Conservation (phyloP, 768 basidiomycete species). For the Tulasnella calospora region DNA sequence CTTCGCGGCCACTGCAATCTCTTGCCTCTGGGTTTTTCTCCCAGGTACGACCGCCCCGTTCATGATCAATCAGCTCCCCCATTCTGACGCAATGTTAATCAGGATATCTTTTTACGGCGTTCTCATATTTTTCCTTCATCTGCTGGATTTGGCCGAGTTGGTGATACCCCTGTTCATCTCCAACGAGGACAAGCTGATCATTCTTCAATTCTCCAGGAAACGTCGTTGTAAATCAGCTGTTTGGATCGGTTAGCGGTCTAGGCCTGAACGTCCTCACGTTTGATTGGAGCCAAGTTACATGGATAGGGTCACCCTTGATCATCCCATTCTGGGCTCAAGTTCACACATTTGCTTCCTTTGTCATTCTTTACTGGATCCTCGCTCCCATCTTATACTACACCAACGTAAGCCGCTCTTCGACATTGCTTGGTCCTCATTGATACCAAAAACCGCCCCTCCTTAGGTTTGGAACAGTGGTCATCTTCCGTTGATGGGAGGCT, state of each 20-base stretch:
- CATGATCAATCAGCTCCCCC: not conserved
- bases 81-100: not conserved
- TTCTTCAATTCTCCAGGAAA: slow-evolving; percentile 42
- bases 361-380: slow-evolving; percentile 88
- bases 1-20: slow-evolving; percentile 52
- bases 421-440: not conserved
- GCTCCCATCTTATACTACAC: slow-evolving; percentile 87
- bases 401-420: slow-evolving; percentile 51
- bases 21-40: slow-evolving; percentile 87
- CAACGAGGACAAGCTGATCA: not conserved
- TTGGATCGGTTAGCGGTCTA: slow-evolving; percentile 75
- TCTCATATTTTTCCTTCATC: slow-evolving; percentile 83
- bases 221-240: slow-evolving; percentile 84
- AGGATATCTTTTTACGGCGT: slow-evolving; percentile 87
- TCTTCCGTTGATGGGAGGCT: slow-evolving; percentile 42
- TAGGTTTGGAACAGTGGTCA: slow-evolving; percentile 42
- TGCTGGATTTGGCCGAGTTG: slow-evolving; percentile 68
- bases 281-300: slow-evolving; percentile 79
- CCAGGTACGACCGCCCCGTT: slow-evolving; percentile 55
- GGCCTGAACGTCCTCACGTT: slow-evolving; percentile 90
- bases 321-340: slow-evolving; percentile 97
- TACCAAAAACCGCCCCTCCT: not conserved
- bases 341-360: slow-evolving; percentile 81
- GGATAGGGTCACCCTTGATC: slow-evolving; percentile 65
- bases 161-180: not conserved